Base-by-base conservation (phyloP, 1,284 basidiomycete genomes). In the Fomitopsis betulina region DNA sequence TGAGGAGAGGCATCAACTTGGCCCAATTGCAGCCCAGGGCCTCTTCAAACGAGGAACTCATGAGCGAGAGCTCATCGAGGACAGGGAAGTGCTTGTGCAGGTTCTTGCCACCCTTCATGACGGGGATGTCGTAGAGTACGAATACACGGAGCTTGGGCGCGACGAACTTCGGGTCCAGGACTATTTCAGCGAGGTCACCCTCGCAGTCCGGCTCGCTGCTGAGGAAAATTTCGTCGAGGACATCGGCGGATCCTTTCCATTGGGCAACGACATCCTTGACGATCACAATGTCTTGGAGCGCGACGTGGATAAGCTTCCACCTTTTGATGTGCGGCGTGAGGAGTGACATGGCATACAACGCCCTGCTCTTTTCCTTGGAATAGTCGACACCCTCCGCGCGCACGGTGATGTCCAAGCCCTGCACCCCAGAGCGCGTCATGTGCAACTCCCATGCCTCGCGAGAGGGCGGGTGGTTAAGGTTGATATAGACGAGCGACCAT, bases 141-240 rank as follows among this genome's bases (percentile, higher is more conserved):
- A 27, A 55, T 9, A 45, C 27, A 23, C 30, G 53, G 9, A 55
- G 53, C 19, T 55, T 55, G n/a, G 53, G 53, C n/a, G 53, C 53
- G 19, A 27, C 12, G 40, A 55, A 55, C 21, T 12, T 55, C 13
- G 40, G 53, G 30, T 35, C 5, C 17, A 55, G 30, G 9, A 17
- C n/a, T 15, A 55, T 5, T 17, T 30, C 23, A n/a, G n/a, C 53
- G 8, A 43, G n/a, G 30, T 43, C 39, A n/a, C 38, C 33, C 4
- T 43, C 40, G 40, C 38, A 17, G 9, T 42, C 30, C 9, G 37
- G 40, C 10, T 55, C 53, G 30, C 42, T 38, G 53, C 40, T 13
- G 6, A 55, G 27, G 30, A 55, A 55, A 32, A 55, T 43, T 30
- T 55, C 53, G 12, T 55, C 53, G 6, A 55, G 40, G 13, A 30